phyloP scores from a whole-genome alignment of 2,329 filamentous ascomycete species.

The Paecilomyces sp. region DNA sequence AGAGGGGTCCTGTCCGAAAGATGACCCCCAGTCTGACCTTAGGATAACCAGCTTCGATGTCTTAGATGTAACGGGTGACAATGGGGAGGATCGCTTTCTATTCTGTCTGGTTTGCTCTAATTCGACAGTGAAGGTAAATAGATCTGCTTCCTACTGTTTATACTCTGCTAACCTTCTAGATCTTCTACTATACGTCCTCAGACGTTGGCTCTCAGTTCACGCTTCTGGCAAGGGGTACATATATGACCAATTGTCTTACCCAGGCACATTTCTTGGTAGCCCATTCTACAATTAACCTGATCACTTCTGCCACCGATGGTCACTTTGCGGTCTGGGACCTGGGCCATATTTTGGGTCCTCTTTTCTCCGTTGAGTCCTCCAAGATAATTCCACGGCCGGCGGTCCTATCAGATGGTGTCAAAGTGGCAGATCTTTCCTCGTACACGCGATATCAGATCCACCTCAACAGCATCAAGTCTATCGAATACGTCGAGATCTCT shows the following conservation, averaged over 20 bases:
- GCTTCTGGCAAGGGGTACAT: slow-evolving; percentile 49
- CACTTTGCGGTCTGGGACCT: slow-evolving; percentile 58
- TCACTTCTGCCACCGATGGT: slow-evolving; percentile 78
- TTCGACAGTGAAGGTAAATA: slow-evolving; percentile 59
- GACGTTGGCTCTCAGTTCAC: slow-evolving; percentile 17
- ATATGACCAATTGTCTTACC: slow-evolving; percentile 70
- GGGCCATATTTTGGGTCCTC: slow-evolving; percentile 18
- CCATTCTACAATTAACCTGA: slow-evolving; percentile 36
- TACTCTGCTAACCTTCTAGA: slow-evolving; percentile 24
- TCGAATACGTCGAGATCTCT: slow-evolving; percentile 27
- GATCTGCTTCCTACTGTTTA: background rate
- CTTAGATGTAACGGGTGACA: slow-evolving; percentile 18
- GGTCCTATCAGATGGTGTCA: slow-evolving; percentile 14
- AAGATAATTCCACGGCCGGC: slow-evolving; percentile 11
- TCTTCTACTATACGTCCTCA: slow-evolving; percentile 36
- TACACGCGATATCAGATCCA: slow-evolving; percentile 51
- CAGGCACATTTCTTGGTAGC: slow-evolving; percentile 43
- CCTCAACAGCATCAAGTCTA: slow-evolving; percentile 69
- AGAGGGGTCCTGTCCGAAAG: slow-evolving; percentile 42
- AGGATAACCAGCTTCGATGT: slow-evolving; percentile 76
- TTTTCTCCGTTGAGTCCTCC: slow-evolving; percentile 17
- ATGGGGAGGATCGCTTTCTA: slow-evolving; percentile 36
- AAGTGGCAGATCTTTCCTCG: slow-evolving; percentile 22
- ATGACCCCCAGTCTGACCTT: slow-evolving; percentile 55
- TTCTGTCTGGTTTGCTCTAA: slow-evolving; percentile 77